These are phyloP conservation scores for Peronospora farinosa DNA, from an alignment of 352 stramenopile species.

Conservation along the genomic window DNA sequence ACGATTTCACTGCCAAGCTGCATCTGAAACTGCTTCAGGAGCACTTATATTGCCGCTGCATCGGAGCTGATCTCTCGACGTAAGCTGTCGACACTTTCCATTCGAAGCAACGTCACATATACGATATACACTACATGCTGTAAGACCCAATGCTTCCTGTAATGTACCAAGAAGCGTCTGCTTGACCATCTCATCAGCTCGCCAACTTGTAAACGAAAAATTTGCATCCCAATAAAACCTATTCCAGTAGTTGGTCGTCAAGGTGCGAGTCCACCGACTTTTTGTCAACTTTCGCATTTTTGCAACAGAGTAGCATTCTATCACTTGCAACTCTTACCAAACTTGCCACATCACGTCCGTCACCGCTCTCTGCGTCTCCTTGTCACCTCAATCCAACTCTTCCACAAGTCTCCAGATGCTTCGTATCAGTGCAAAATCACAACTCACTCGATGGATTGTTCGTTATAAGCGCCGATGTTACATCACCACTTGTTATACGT, in stretches of 20 bases:
- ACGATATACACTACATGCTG: conserved; percentile 34
- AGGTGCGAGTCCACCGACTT: conserved; percentile 11
- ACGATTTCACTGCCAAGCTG: conserved; percentile 29
- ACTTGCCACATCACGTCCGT: conserved; percentile 17
- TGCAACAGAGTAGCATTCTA: conserved; percentile 16
- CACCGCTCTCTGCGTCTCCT: conserved; percentile 8
- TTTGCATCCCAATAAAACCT: conserved; percentile 47
- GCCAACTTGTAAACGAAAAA: conserved; percentile 48
- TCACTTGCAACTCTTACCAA: conserved; percentile 31
- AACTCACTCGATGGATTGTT: conserved; percentile 32
- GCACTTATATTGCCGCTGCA: conserved; percentile 6
- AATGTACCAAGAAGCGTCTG: conserved; percentile 27
- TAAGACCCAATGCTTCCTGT: not conserved
- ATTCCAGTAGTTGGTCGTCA: conserved; percentile 55
- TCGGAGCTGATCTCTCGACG: conserved; percentile 23
- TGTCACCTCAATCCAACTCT: conserved; percentile 24
- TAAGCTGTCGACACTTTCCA: conserved; percentile 18
- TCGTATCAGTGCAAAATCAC: conserved; percentile 49
- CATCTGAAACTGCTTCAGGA: conserved; percentile 30
- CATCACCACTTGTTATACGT: conserved; percentile 18
- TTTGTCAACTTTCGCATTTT: conserved; percentile 4
- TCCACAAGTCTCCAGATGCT: conserved; percentile 54
- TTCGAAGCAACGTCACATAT: conserved; percentile 39
- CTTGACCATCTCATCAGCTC: conserved; percentile 27
- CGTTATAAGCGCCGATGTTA: conserved; percentile 4